Percentiles rank a stretch among this genome's conserved stretches.
These are phyloP conservation scores for Vitis rupestris DNA, from an alignment of 164 flowering plant species.

Conservation along the genomic window DNA sequence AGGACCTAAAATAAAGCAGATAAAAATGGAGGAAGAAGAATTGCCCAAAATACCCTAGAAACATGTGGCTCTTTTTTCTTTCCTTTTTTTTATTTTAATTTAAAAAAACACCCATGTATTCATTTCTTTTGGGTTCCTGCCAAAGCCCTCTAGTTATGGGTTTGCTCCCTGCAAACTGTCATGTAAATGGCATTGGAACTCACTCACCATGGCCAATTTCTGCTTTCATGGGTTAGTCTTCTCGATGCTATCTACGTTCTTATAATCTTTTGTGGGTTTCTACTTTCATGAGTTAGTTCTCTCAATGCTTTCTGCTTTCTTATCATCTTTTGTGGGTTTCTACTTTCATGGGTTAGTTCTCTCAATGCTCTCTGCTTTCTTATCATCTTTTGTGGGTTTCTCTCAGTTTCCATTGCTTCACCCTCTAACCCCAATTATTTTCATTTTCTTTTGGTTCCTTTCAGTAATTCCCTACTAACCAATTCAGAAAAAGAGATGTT, in stretches of 20 bases:
- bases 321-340: neutral
- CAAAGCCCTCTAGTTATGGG: conserved; percentile 3
- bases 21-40: too few species aligned
- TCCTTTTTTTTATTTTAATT: too few species aligned
- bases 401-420: neutral
- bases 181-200: neutral
- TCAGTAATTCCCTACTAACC: too few species aligned
- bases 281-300: conserved; percentile 7
- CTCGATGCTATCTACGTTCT: neutral
- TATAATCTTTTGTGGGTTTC: neutral
- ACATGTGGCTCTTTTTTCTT: too few species aligned
- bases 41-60: too few species aligned
- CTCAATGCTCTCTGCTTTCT: conserved; percentile 1
- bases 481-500: too few species aligned
- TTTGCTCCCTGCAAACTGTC: conserved; percentile 6
- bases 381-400: neutral
- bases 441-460: too few species aligned
- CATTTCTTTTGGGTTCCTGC: too few species aligned
- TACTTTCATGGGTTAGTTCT: conserved; percentile 7
- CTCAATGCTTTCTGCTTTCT: neutral
- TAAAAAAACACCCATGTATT: too few species aligned
- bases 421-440: neutral
- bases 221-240: conserved; percentile 9
- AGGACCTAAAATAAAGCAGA: too few species aligned
- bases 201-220: neutral